A percentile compares a stretch with the other conserved stretches of the same genome.
Conservation (phyloP, 2,329 filamentous ascomycete genomes). For the Graphilbum fragrans region DNA sequence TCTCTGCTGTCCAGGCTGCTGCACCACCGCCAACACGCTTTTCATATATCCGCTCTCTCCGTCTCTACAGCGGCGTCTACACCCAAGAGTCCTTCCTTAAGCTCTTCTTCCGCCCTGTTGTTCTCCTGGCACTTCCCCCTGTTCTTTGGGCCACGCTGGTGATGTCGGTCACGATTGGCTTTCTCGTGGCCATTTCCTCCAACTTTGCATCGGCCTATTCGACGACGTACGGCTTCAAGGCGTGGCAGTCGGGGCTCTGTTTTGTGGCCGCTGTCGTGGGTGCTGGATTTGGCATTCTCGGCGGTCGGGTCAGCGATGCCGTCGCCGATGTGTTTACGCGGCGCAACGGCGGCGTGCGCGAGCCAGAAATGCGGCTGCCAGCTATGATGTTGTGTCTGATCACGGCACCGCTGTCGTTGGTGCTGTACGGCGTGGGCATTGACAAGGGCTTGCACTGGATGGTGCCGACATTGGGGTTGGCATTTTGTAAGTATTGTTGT, state of each 20-base stretch:
- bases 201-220: slow-evolving; percentile 34
- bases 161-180: slow-evolving; percentile 38
- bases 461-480: slow-evolving; percentile 40
- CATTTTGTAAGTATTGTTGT: slow-evolving; percentile 37
- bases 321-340: slow-evolving; percentile 17
- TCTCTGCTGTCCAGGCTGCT: no score
- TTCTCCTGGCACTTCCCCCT: slow-evolving; percentile 35
- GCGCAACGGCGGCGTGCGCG: slow-evolving; percentile 29
- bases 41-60: no score
- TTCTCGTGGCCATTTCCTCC: slow-evolving; percentile 40
- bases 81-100: slow-evolving; percentile 34
- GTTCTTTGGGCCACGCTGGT: slow-evolving; percentile 44
- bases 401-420: slow-evolving; percentile 31
- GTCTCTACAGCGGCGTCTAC: slow-evolving; percentile 25
- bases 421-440: slow-evolving; percentile 36
- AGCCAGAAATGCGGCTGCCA: slow-evolving; percentile 44
- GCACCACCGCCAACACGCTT: no score
- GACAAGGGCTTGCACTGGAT: slow-evolving; percentile 39
- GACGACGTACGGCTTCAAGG: slow-evolving; percentile 27
- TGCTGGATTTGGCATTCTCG: slow-evolving; percentile 34
- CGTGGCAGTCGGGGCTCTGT: slow-evolving; percentile 36
- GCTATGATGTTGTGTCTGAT: slow-evolving; percentile 37
- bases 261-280: slow-evolving; percentile 38
- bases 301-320: slow-evolving; percentile 34
- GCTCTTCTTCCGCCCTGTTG: slow-evolving; percentile 36